Conservation (phyloP, 345 rosid genomes). For the Eutrema yunnanense region DNA sequence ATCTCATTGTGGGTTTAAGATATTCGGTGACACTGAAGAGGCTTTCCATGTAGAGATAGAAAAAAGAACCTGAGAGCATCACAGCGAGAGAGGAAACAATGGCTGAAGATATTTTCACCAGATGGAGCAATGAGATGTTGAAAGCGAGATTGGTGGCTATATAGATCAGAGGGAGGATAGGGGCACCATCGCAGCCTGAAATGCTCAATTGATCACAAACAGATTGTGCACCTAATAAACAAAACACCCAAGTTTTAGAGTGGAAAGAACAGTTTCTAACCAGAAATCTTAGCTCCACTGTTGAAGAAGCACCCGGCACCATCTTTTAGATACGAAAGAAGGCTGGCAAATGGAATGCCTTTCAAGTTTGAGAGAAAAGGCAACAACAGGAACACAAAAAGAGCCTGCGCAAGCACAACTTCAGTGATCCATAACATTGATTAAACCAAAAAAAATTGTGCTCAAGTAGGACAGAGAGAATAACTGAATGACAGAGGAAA, state of each 20-base stretch:
- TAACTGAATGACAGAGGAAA: background rate
- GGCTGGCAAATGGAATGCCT: conserved; percentile 66
- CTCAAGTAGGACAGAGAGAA: background rate
- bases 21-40: background rate
- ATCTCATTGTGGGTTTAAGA: background rate
- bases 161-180: conserved; percentile 70
- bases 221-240: background rate
- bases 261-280: conserved; percentile 33
- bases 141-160: conserved; percentile 59
- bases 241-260: background rate
- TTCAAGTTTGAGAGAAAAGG: conserved; percentile 77
- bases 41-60: conserved; percentile 4
- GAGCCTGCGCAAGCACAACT: conserved; percentile 49
- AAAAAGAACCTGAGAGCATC: conserved; percentile 56
- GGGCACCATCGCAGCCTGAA: conserved; percentile 75
- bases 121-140: conserved; percentile 69
- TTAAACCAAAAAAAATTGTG: background rate
- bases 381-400: conserved; percentile 65
- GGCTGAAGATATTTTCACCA: conserved; percentile 70
- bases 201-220: conserved; percentile 7
- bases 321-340: conserved; percentile 60
- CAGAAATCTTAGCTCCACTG: conserved; percentile 43
- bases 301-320: conserved; percentile 86
- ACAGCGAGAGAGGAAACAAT: conserved; percentile 64
- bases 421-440: background rate